Evolutionary conservation across 257 asterid genomes (phyloP).

Genomic region (Fraxinus cuspidata): DNA sequence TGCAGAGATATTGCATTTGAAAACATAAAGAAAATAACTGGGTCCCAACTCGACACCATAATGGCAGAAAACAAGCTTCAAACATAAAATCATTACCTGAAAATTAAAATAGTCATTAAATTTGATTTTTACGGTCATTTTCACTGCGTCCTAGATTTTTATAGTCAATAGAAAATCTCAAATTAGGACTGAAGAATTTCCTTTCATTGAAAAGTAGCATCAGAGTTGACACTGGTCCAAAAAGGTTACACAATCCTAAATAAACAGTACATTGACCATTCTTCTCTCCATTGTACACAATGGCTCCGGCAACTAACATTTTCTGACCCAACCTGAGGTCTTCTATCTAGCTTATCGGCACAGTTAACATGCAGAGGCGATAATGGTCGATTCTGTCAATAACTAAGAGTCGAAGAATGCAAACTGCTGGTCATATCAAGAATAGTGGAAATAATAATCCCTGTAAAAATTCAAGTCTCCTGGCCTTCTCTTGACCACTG

Average conservation of each 20-base stretch:
- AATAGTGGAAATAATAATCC: slow-evolving; percentile 51
- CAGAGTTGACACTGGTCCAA: slow-evolving; percentile 18
- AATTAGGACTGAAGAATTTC: slow-evolving; percentile 24
- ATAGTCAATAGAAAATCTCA: slow-evolving; percentile 21
- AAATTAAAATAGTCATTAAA: neutral
- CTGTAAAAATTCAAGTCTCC: slow-evolving; percentile 49
- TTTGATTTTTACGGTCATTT: neutral
- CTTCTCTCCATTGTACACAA: slow-evolving; percentile 29
- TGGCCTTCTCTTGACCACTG: slow-evolving; percentile 40
- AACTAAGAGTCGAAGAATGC: slow-evolving; percentile 22
- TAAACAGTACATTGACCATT: slow-evolving; percentile 30
- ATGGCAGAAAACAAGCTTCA: too few relatives aligned
- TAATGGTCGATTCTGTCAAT: slow-evolving; percentile 26
- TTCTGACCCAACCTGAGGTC: slow-evolving; percentile 3
- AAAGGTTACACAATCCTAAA: neutral
- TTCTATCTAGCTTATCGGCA: slow-evolving; percentile 21
- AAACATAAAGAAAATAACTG: too few relatives aligned
- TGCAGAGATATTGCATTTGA: neutral
- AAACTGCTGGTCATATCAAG: slow-evolving; percentile 40
- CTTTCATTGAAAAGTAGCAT: slow-evolving; percentile 9
- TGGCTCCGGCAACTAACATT: slow-evolving; percentile 17
- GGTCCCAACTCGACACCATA: too few relatives aligned
- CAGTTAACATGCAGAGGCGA: slow-evolving; percentile 19
- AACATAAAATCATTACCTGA: too few relatives aligned
- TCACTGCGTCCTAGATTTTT: neutral